phyloP scores from a whole-genome alignment of 2,329 filamentous ascomycete species.

The Whalleya microplaca region DNA sequence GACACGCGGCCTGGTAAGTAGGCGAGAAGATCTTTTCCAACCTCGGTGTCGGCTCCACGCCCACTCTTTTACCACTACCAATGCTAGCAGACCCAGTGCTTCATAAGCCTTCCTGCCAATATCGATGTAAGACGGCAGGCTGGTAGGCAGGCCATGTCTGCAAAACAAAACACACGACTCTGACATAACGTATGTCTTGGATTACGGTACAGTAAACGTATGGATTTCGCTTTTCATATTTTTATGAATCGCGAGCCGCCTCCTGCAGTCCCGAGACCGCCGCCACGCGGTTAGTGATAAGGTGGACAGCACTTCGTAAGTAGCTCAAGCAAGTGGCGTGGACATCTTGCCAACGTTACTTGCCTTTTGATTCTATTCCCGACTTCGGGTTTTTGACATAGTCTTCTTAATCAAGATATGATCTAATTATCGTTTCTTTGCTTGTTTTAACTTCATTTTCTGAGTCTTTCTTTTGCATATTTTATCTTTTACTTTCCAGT shows the following conservation, averaged over 20 bases:
- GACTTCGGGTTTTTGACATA: neutral
- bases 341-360: neutral
- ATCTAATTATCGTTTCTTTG: slow-evolving; percentile 1
- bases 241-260: no score
- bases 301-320: slow-evolving; percentile 6
- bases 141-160: no score
- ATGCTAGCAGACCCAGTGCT: slow-evolving; percentile 5
- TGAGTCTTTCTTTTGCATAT: no score
- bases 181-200: no score
- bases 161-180: no score
- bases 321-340: slow-evolving; percentile 3
- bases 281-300: slow-evolving; percentile 10
- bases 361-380: slow-evolving; percentile 1
- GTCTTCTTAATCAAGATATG: neutral
- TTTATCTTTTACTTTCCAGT: no score
- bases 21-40: slow-evolving; percentile 14
- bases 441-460: slow-evolving; percentile 1
- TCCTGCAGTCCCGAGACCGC: slow-evolving; percentile 2
- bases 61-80: slow-evolving; percentile 6
- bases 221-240: no score
- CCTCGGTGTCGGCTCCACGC: slow-evolving; percentile 13
- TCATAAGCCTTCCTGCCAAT: slow-evolving; percentile 1
- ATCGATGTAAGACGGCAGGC: no score
- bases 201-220: no score
- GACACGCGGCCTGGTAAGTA: slow-evolving; percentile 19